Evolutionary conservation across 371 early-diverging fungal species (phyloP), one percentile per base, ranked within the genome.

Genomic region (Actinomucor elegans): DNA sequence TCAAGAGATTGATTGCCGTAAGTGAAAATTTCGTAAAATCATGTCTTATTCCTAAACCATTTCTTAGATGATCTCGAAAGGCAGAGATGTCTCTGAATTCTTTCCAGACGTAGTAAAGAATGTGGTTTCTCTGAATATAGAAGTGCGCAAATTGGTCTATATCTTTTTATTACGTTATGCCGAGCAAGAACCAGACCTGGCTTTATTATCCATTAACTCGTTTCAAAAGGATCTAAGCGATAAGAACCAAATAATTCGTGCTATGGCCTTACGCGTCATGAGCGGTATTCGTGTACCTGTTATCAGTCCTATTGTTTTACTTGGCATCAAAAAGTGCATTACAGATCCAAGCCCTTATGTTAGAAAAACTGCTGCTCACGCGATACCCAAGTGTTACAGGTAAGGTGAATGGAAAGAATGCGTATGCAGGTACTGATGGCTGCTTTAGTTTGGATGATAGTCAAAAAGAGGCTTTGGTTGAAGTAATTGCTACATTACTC

Each of bases 101-200:
- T 98, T 98, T 59, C 93, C 96, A 21, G 90, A 91, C 52, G 97
- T 98, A 8, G 97, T 98, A 47, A 98, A 97, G 72, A 96, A 94
- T 68, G 97, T 97, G 1, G 95, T 94, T 0, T 89, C 94, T 18
- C 79, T 81, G 12, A 94, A 91, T 50, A 78, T 94, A 48, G 95
- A 95, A 59, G 83, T 97, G 14, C 90, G 96, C 37, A 93, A 94
- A 52, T 82, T 95, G 17, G 98, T 97, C 15, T 96, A 96, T 73
- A 94, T 95, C 55, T 98, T 93, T 68, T 71, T 98, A 15, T 66
- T 93, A 46, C 83, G 92, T 41, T 97, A 97, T 69, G 96, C 97
- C 4, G 94, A 94, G 61, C 87, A 91, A 65, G 93, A 97, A 61
- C 98, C 92, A 29, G 98, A 98, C 66, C 76, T 98, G 37, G 55